Percentiles rank a stretch among this genome's conserved stretches.
Conservation (phyloP, 176 grass and related monocot species). For the maize (Zea mays) region DNA sequence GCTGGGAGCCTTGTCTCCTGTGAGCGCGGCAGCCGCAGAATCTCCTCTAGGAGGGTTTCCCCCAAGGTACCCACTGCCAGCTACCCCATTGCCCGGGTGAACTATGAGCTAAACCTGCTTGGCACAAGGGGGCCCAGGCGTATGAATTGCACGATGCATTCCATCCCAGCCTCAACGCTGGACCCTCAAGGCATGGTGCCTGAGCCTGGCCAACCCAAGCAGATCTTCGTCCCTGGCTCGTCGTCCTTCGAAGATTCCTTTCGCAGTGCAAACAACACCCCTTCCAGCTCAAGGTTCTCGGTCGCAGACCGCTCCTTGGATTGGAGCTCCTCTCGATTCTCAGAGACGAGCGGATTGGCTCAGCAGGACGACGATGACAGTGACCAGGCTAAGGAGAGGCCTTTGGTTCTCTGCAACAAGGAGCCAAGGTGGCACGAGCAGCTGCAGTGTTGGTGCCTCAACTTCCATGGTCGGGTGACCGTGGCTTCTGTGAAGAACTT, state of each 20-base stretch:
- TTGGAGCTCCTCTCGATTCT: conserved; percentile 72
- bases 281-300: conserved; percentile 50
- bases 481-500: conserved; percentile 84
- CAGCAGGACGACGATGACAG: conserved; percentile 28
- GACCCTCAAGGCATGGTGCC: conserved; percentile 61
- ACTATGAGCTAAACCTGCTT: conserved; percentile 78
- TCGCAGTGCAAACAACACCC: conserved; percentile 52
- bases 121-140: conserved; percentile 76
- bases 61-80: conserved; percentile 70
- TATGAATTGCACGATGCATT: conserved; percentile 83
- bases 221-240: conserved; percentile 46
- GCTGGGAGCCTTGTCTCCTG: conserved; percentile 41
- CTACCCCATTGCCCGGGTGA: conserved; percentile 67
- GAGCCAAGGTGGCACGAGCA: conserved; percentile 87
- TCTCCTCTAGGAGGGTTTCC: conserved; percentile 79
- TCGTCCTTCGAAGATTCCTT: conserved; percentile 68
- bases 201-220: conserved; percentile 59
- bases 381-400: conserved; percentile 50
- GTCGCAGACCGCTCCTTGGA: conserved; percentile 52
- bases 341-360: conserved; percentile 48
- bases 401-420: conserved; percentile 72
- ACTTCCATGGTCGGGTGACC: conserved; percentile 72
- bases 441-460: conserved; percentile 91
- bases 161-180: conserved; percentile 67
- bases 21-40: conserved; percentile 29